These are phyloP conservation scores for Thraustotheca clavata DNA, from an alignment of 352 stramenopile species.

Conservation along the genomic window DNA sequence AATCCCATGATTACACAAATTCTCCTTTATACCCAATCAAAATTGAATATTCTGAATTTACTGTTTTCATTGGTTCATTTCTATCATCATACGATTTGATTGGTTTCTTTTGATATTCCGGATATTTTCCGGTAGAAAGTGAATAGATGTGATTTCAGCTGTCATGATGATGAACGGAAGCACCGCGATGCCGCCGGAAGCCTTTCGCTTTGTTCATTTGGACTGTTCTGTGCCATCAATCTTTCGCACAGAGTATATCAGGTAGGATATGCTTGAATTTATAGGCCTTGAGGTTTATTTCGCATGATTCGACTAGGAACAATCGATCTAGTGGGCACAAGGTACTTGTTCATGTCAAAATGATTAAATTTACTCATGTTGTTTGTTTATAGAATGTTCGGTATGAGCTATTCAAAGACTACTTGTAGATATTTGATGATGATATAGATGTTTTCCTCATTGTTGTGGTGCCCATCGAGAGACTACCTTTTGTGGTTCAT, in stretches of 20 bases:
- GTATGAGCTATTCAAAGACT: not conserved
- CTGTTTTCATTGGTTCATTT: not conserved
- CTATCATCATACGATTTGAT: no score
- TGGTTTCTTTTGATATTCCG: no score
- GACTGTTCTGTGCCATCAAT: conserved; percentile 5
- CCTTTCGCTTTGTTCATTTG: conserved; percentile 8
- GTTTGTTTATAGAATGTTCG: conserved; percentile 13
- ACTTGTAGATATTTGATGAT: not conserved
- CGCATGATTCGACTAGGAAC: conserved; percentile 5
- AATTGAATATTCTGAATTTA: not conserved
- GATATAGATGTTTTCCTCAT: conserved; percentile 19
- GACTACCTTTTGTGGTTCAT: conserved; percentile 19
- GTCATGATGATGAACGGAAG: not conserved
- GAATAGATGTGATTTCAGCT: conserved; percentile 1
- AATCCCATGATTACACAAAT: no score
- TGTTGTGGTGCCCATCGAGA: conserved; percentile 20
- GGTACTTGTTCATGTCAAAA: not conserved
- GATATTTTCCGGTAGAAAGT: not conserved
- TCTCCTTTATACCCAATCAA: no score
- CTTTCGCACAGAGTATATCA: conserved; percentile 17
- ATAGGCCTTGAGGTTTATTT: not conserved
- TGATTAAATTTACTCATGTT: not conserved
- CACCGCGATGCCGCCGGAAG: not conserved
- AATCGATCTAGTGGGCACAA: conserved; percentile 21
- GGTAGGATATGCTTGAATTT: conserved; percentile 2